These are phyloP conservation scores for Prunus davidiana DNA, from an alignment of 306 rosid species.

Conservation along the genomic window DNA sequence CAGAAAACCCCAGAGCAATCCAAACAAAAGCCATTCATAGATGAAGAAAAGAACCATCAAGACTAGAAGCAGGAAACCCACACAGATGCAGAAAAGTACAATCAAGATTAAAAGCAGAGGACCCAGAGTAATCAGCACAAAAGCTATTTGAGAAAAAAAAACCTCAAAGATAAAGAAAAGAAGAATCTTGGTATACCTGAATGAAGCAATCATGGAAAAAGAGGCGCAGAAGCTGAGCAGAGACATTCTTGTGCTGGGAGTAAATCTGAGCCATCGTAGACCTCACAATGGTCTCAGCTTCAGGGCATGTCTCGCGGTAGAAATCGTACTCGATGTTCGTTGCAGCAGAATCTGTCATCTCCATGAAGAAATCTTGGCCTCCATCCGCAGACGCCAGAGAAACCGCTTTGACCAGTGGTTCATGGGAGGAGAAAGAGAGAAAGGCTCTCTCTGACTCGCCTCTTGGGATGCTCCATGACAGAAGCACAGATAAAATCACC, in stretches of 20 bases:
- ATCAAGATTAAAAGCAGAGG: not conserved
- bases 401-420: not conserved
- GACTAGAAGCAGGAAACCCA: not conserved
- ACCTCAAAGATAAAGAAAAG: not conserved
- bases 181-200: not conserved
- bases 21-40: not conserved
- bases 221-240: constrained; percentile 74
- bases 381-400: not conserved
- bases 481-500: constrained; percentile 35
- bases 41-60: not conserved
- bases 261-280: constrained; percentile 46
- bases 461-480: constrained; percentile 38
- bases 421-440: not conserved
- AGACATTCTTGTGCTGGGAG: constrained; percentile 40
- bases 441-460: constrained; percentile 26
- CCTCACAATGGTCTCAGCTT: constrained; percentile 54
- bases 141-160: not conserved
- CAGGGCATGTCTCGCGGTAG: constrained; percentile 57
- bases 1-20: not conserved
- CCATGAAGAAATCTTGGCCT: constrained; percentile 15
- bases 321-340: constrained; percentile 54
- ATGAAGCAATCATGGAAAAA: constrained; percentile 93
- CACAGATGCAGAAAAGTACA: not conserved
- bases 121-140: not conserved
- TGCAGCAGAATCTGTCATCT: constrained; percentile 7